Base-by-base conservation (phyloP, 1,139 yeast species). In the Diutina neorugosa region DNA sequence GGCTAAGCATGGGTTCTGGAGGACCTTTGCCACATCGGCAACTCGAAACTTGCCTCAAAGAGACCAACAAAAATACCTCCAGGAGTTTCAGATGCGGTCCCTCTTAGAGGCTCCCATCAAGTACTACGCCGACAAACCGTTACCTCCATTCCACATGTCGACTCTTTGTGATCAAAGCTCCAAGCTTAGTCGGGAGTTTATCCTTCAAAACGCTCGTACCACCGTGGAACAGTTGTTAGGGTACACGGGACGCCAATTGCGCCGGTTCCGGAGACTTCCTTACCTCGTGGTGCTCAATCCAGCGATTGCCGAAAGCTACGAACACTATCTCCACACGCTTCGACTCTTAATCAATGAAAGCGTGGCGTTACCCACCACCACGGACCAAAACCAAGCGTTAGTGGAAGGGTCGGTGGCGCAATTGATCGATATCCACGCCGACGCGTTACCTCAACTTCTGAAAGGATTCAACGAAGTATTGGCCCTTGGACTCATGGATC, bases 221-320 rank as follows among this genome's bases (percentile, higher is more conserved):
- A 79, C 86, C 0, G 66, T 74, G 18, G 74, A 75, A 55, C 63
- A 69, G 53, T 61, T 77, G 23, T 61, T 76, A 31, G 67, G 73
- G 0, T 72, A 69, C 58, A 75, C 76, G 46, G 74, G 78, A 19
- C 74, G 81, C 53, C 68, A 96, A 56, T 66, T 90, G 19, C 75
- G 77, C 46, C 85, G 85, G 50, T 80, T 91, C 59, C 75, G 94
- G 56, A 73, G 77, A 51, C 70, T 91, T 53, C 96, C 96, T 0
- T 91, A 89, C 64, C 76, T 91, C 59, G 90, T 85, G 52, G 86
- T 89, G 51, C 69, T 91, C 56, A 91, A 91, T 63, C 96, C 97
- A n/a, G 80, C 88, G 60, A 84, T 91, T 53, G 85, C 94, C n/a
- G 82, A 81, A 60, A 84, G 87, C 20, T 88, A 89, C 69, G 76